These are phyloP conservation scores for Histomonas meleagridis DNA, from an alignment of 208 protist species.

Conservation along the genomic window DNA sequence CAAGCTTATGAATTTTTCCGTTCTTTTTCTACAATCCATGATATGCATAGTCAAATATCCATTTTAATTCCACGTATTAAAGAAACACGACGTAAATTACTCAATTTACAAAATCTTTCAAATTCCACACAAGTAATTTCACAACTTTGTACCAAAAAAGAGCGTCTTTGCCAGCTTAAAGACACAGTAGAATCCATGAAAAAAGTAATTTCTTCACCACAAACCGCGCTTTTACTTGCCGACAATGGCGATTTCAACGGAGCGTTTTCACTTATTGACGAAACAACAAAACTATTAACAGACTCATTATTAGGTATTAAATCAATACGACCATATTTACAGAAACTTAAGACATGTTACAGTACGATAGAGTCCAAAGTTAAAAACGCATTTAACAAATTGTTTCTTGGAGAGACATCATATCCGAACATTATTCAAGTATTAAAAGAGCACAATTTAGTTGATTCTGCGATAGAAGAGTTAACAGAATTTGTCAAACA, in stretches of 20 bases:
- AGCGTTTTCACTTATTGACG: neutral
- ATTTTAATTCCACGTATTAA: neutral
- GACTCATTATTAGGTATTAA: neutral
- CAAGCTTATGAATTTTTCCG: slow-evolving; percentile 23
- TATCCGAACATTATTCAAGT: neutral
- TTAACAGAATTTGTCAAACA: neutral
- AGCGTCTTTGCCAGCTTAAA: neutral
- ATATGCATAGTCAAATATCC: neutral
- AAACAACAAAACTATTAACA: neutral
- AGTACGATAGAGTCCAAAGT: neutral
- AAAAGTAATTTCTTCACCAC: neutral
- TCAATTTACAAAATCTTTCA: neutral
- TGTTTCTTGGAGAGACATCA: neutral
- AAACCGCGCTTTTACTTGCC: neutral
- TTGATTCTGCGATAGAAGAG: neutral
- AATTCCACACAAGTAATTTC: neutral
- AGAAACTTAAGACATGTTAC: neutral
- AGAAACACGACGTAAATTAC: neutral
- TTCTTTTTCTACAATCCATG: slow-evolving; percentile 4
- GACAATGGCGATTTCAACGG: neutral
- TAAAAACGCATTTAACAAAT: neutral
- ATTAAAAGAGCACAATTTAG: neutral
- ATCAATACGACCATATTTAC: neutral
- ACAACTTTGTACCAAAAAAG: neutral
- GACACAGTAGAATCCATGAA: neutral